Evolutionary conservation across 2,329 filamentous ascomycete species (phyloP).

Genomic region (Talaromyces sp.): DNA sequence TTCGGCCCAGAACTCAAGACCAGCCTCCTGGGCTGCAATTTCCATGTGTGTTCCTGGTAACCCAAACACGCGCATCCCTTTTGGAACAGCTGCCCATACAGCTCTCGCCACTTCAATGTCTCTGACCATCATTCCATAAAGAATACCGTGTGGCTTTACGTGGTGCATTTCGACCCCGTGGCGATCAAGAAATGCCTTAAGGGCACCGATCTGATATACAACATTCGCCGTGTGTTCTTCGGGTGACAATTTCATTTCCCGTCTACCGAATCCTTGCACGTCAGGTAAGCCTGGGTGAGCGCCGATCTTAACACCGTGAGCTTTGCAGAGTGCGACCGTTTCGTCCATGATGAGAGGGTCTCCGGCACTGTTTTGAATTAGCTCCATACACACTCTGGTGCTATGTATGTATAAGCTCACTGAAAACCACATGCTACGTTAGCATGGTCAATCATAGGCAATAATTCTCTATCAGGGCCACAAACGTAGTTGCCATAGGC

Average conservation of each 20-base stretch:
- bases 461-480: constrained; percentile 59
- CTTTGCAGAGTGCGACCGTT: constrained; percentile 58
- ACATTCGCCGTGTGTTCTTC: constrained; percentile 57
- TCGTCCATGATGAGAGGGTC: constrained; percentile 64
- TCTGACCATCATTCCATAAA: constrained; percentile 57
- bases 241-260: constrained; percentile 58
- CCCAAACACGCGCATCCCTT: constrained; percentile 52
- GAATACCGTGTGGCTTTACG: constrained; percentile 60
- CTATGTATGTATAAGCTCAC: background rate
- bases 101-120: constrained; percentile 52
- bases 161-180: constrained; percentile 58
- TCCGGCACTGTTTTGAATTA: constrained; percentile 24
- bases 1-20: constrained; percentile 53
- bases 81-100: constrained; percentile 53
- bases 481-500: constrained; percentile 47
- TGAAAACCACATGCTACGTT: constrained; percentile 63
- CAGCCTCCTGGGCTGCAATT: constrained; percentile 52
- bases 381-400: background rate
- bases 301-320: constrained; percentile 55
- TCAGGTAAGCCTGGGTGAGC: constrained; percentile 66
- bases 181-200: constrained; percentile 57
- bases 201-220: constrained; percentile 62
- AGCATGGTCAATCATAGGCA: constrained; percentile 60
- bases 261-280: constrained; percentile 61
- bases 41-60: constrained; percentile 55